phyloP scores from a whole-genome alignment of 768 basidiomycete genomes.

The Leccinellum rugosiceps region DNA sequence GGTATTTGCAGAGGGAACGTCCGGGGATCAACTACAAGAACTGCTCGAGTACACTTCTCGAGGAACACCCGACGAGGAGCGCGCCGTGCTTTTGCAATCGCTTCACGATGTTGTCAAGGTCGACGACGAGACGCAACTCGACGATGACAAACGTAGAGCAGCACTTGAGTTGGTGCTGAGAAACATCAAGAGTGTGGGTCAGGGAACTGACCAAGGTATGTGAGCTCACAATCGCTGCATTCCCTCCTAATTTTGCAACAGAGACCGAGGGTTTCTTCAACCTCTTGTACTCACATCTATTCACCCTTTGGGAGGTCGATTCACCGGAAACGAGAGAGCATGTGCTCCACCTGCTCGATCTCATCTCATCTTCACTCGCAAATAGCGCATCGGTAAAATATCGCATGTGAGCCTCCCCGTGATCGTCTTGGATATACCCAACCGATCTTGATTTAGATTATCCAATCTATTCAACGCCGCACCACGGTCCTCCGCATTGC shows the following conservation, averaged over 20 bases:
- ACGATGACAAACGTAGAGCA: constrained; percentile 48
- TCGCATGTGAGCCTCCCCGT: constrained; percentile 51
- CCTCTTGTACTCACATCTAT: constrained; percentile 70
- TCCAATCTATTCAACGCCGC: constrained; percentile 81
- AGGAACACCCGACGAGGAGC: constrained; percentile 65
- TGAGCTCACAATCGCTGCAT: constrained; percentile 1
- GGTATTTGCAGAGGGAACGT: constrained; percentile 85
- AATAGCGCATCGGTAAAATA: constrained; percentile 63
- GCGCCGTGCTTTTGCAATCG: constrained; percentile 55
- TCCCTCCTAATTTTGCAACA: constrained; percentile 26
- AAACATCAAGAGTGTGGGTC: constrained; percentile 67
- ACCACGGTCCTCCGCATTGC: constrained; percentile 62
- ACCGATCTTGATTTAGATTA: constrained; percentile 42
- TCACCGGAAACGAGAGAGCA: constrained; percentile 54
- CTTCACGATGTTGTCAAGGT: constrained; percentile 60
- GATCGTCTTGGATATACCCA: background rate
- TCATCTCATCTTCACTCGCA: constrained; percentile 52
- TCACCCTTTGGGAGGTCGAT: constrained; percentile 53
- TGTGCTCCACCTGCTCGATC: constrained; percentile 47
- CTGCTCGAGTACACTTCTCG: constrained; percentile 72
- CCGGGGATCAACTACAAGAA: constrained; percentile 81
- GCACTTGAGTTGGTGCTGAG: constrained; percentile 58
- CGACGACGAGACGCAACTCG: constrained; percentile 51
- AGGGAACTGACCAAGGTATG: constrained; percentile 75
- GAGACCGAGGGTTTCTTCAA: constrained; percentile 91